phyloP scores from a whole-genome alignment of 305 asterid species.

The Fraxinus paxiana region DNA sequence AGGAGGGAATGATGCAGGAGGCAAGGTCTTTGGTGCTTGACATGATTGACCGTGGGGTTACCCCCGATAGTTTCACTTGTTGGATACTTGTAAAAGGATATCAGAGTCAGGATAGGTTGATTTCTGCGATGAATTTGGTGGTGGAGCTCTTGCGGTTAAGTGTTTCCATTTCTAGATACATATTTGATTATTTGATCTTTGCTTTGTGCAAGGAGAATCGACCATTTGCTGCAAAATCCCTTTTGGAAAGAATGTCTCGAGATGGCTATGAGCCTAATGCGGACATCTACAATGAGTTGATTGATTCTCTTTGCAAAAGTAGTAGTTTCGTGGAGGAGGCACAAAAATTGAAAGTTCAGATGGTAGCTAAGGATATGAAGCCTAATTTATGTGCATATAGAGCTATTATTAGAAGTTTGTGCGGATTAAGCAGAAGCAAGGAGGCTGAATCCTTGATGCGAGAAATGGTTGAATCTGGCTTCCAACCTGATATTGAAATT shows the following conservation, averaged over 20 bases:
- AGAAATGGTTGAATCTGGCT: slow-evolving; percentile 60
- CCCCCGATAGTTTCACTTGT: slow-evolving; percentile 67
- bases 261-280: slow-evolving; percentile 39
- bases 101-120: slow-evolving; percentile 47
- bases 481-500: slow-evolving; percentile 46
- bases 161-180: slow-evolving; percentile 44
- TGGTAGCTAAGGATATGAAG: slow-evolving; percentile 48
- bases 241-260: slow-evolving; percentile 46
- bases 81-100: slow-evolving; percentile 65
- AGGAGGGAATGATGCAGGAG: slow-evolving; percentile 73
- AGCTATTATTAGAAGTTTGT: slow-evolving; percentile 54
- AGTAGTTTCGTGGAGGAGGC: slow-evolving; percentile 53
- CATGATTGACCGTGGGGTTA: slow-evolving; percentile 57
- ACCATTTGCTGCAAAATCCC: slow-evolving; percentile 79
- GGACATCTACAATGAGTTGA: slow-evolving; percentile 46
- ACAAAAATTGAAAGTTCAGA: slow-evolving; percentile 45
- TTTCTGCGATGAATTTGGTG: slow-evolving; percentile 68
- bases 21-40: slow-evolving; percentile 60
- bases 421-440: slow-evolving; percentile 46
- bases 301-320: slow-evolving; percentile 57
- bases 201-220: slow-evolving; percentile 63
- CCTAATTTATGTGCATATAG: slow-evolving; percentile 43
- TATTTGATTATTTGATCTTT: slow-evolving; percentile 51
- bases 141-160: slow-evolving; percentile 58
- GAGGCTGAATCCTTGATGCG: slow-evolving; percentile 60